Percentiles rank a stretch among this genome's conserved stretches.
phyloP scores from a whole-genome alignment of 257 asterid genomes.

The Plantago elongata region DNA sequence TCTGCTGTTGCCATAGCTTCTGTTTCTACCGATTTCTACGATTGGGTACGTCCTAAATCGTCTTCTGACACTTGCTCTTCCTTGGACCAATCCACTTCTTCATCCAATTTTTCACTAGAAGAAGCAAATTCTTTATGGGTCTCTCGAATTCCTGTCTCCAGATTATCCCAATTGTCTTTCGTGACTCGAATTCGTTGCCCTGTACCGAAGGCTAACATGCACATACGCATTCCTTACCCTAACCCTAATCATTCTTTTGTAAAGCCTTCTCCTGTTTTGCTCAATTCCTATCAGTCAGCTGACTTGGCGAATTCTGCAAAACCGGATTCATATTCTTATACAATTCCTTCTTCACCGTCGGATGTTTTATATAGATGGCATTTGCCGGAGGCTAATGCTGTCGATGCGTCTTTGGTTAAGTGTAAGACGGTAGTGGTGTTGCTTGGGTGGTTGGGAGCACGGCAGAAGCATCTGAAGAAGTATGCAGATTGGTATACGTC shows the following conservation, averaged over 20 bases:
- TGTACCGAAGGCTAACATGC: conserved; percentile 34
- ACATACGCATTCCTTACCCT: conserved; percentile 28
- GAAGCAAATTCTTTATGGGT: conserved; percentile 56
- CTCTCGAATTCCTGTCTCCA: conserved; percentile 57
- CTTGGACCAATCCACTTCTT: conserved; percentile 37
- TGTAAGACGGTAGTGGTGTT: conserved; percentile 84
- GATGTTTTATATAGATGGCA: conserved; percentile 80
- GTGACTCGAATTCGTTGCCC: conserved; percentile 41
- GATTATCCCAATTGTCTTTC: conserved; percentile 49
- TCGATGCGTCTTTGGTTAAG: conserved; percentile 38
- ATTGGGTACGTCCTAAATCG: conserved; percentile 47
- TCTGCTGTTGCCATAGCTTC: conserved; percentile 79
- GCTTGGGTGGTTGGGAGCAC: conserved; percentile 96
- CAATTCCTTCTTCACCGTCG: conserved; percentile 34
- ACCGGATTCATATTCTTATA: conserved; percentile 36
- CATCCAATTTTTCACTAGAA: conserved; percentile 23
- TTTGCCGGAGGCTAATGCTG: conserved; percentile 65
- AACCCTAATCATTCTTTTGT: conserved; percentile 34
- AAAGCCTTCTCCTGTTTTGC: conserved; percentile 38
- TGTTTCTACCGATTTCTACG: conserved; percentile 69
- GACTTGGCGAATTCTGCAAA: conserved; percentile 53
- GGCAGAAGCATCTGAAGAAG: conserved; percentile 76
- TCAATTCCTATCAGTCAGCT: conserved; percentile 47
- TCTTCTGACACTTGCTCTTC: conserved; percentile 30
- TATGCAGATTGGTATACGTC: conserved; percentile 93